Conservation (phyloP, 2,329 filamentous ascomycete genomes). For the Aspergillus sp. region DNA sequence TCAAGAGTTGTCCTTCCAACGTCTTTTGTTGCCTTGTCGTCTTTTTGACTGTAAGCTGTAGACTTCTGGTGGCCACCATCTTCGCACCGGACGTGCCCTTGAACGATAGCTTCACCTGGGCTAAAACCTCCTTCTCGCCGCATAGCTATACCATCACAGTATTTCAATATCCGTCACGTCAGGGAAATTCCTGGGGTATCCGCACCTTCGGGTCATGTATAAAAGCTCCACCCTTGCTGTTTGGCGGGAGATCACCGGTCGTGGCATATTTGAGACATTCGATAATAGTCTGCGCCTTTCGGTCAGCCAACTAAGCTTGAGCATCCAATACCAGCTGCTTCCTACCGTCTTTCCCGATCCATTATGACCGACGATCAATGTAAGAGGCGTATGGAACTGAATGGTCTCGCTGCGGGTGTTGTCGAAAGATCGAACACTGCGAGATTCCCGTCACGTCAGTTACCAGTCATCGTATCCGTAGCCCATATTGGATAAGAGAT, state of each 20-base stretch:
- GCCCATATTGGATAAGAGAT: background rate
- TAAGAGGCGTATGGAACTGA: conserved; percentile 80
- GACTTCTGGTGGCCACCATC: conserved; percentile 73
- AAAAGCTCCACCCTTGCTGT: conserved; percentile 81
- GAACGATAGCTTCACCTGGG: conserved; percentile 86
- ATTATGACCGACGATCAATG: conserved; percentile 93
- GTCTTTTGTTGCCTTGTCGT: conserved; percentile 68
- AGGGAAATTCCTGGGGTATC: background rate
- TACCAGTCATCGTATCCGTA: conserved; percentile 1
- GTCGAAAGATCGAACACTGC: conserved; percentile 74
- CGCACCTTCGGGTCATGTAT: conserved; percentile 87
- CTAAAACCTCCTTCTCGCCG: conserved; percentile 80
- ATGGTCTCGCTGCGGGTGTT: conserved; percentile 68
- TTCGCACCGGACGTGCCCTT: conserved; percentile 66
- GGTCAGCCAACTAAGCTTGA: background rate
- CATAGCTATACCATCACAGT: conserved; percentile 48
- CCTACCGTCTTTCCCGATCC: conserved; percentile 84
- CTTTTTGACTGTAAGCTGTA: conserved; percentile 84
- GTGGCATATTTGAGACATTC: conserved; percentile 98
- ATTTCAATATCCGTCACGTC: conserved; percentile 3
- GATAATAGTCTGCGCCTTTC: conserved; percentile 64
- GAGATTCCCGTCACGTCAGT: conserved; percentile 2
- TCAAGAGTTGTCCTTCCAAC: conserved; percentile 68
- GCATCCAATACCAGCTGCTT: background rate
- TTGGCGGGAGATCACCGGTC: conserved; percentile 84